A percentile compares a stretch with the other conserved stretches of the same genome.
Evolutionary conservation across 345 rosid species (phyloP).

Genomic region (Populus pruinosa): DNA sequence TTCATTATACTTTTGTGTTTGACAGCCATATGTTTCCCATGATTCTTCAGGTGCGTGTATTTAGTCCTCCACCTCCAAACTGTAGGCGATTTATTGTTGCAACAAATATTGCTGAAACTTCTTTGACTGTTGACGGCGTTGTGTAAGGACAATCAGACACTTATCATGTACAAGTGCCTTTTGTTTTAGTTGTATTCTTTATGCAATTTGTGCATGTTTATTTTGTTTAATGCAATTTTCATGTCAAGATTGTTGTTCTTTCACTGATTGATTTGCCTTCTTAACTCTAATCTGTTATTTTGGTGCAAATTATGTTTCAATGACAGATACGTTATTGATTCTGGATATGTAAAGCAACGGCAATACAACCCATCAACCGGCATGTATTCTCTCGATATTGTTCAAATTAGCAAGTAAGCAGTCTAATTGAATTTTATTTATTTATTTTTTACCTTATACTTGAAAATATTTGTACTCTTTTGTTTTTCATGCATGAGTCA

Average conservation of each 20-base stretch:
- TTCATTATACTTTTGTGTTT: not conserved
- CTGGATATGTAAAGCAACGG: conserved; percentile 93
- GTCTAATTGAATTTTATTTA: not conserved
- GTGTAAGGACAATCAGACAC: conserved; percentile 68
- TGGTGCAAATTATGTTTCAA: conserved; percentile 17
- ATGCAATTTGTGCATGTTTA: not conserved
- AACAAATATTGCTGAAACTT: conserved; percentile 97
- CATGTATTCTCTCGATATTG: conserved; percentile 95
- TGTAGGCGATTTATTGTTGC: conserved; percentile 91
- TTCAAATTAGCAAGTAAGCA: conserved; percentile 94
- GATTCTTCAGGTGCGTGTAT: conserved; percentile 76
- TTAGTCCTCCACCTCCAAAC: conserved; percentile 89
- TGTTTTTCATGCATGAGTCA: not conserved
- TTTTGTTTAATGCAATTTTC: not conserved
- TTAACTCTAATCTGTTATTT: conserved; percentile 15
- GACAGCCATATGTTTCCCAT: conserved; percentile 21
- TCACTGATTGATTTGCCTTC: not conserved
- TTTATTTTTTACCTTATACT: not conserved
- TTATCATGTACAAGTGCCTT: conserved; percentile 15
- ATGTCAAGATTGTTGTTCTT: not conserved
- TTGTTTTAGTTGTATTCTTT: conserved; percentile 12
- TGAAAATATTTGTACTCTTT: not conserved
- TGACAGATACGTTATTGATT: conserved; percentile 89
- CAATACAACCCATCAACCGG: conserved; percentile 91
- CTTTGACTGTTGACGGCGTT: conserved; percentile 95